Base-by-base conservation (phyloP, 1,284 basidiomycete species). In the Termitomyces sp. region DNA sequence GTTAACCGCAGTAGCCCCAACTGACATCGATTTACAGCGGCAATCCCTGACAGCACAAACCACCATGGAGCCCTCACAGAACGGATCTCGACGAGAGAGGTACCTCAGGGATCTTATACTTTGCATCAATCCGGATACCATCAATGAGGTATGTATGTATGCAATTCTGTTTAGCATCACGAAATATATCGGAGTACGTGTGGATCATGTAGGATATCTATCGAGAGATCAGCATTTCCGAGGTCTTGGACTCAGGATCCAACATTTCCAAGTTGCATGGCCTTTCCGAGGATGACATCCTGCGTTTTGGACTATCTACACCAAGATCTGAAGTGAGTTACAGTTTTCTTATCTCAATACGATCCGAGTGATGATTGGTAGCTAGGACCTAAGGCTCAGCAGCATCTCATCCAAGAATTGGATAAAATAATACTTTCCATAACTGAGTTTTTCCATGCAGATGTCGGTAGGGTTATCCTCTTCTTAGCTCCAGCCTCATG, bases 371-470 rank as follows among this genome's bases (percentile, higher is more conserved):
- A 6, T 13, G 8, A 24, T 52, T n/a, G n/a, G 31, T 38, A 61
- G 60, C 52, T 64, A 12, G 57, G 58, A 15, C 34, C 59, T 1
- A 52, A 53, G 33, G 58, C 56, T 9, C 56, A 55, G 47, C 52
- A 48, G 36, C 43, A 61, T 19, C 54, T 65, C 7, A 39, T 52
- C 50, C 61, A 66, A 17, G 43, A 63, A 28, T 49, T 60, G 34
- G 57, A 56, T 15, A 60, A 53, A 15, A 56, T 60, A 17, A 30
- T 60, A n/a, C 15, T 28, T 13, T 59, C 59, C 2, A 53, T 64
- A 7, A 49, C 60, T 15, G 57, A 61, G 21, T 58, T 58, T 39
- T 59, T 63, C 40, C 50, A 59, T 48, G 60, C 55, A 54, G 56
- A 61, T 57, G 48, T 39, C 39, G 52, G 57, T 57, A 50, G 28